Evolutionary conservation across 495 filamentous ascomycete species (phyloP), one percentile per base, ranked within the genome.

Genomic region (Lasiosphaeria ovina): DNA sequence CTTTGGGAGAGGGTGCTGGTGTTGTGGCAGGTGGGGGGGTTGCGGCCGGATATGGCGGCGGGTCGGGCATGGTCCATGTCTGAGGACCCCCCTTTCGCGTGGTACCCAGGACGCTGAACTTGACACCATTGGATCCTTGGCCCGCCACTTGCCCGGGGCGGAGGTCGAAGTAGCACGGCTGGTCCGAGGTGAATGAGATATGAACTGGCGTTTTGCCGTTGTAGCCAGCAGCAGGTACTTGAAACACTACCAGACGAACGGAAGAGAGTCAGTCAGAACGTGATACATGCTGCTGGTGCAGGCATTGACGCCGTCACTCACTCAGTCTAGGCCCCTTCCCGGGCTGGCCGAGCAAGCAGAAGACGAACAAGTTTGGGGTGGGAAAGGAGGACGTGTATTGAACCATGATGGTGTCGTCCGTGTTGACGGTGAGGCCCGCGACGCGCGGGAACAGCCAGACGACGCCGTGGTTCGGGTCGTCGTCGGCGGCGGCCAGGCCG

Each of bases 161-260:
- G 10, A 54, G 51, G 51, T 54, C 36, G 33, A 35, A 54, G 24
- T 35, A 54, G 51, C 51, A 54, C 7, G 32, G 9, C 7, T 10
- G n/a, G n/a, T 32, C 51, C 6, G 51, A 54, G 32, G 51, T 54
- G 12, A 36, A 54, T 11, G 35, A 16, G 32, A 54, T 9, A 1
- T 10, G n/a, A 34, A 54, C 4, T 9, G 51, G 33, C 51, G 31
- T 32, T 4, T 31, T 54, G 32, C 51, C 51, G 33, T 54, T 54
- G 51, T 14, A 54, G 5, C 10, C 10, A 4, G 51, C 51, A 16
- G 51, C 51, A 17, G 17, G 10, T 10, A 12, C 32, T 34, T 36
- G 4, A 17, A n/a, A 16, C 9, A 35, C 31, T 32, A 10, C 32
- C 31, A 24, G 48, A 4, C 12, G 16, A 1, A 50, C 16, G 9